Base-by-base conservation (phyloP, 164 flowering plant genomes). In the Magnolia kwangsiensis region DNA sequence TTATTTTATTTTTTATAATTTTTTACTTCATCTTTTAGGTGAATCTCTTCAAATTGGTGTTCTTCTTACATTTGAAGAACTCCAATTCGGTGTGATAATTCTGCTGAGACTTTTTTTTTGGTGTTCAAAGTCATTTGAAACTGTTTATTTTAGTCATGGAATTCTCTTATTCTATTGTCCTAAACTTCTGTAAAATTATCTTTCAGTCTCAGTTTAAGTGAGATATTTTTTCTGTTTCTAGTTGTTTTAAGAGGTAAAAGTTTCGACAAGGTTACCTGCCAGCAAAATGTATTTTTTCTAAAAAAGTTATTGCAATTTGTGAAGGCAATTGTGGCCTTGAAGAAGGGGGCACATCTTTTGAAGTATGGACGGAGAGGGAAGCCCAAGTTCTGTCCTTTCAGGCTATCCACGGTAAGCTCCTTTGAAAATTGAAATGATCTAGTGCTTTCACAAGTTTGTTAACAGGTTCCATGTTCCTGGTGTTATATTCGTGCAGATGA, bases 291-390 rank as follows among this genome's bases (percentile, higher is more conserved):
- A 37, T 37, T 55, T 55, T 51, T 55, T 16, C 18, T 55, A 55
- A 55, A 8, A 55, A 61, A 63, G 8, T 64, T 77, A 4, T 77
- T 73, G 69, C 77, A 49, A 59, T 27, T 72, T 75, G 71, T 75
- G 77, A 75, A 89, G 92, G 92, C 92, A 64, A 87, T 87, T 75
- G 69, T 86, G 69, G 76, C 87, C 13, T 81, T 89, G 74, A 89
- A 87, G 85, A 89, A 87, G 71, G 92, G 92, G 61, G 88, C 89
- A 59, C 83, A 89, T 71, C 87, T 89, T 66, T 74, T 86, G 85
- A 87, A 87, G 81, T 85, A 81, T 74, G 80, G 90, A 76, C 72
- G 85, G 68, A 85, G 88, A 77, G 90, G 90, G 64, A 87, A 86
- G 81, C 92, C 90, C 21, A 89, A 83, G 68, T 80, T 89, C 72